Conservation (phyloP, 208 protist species). For the Leishmania braziliensis region DNA sequence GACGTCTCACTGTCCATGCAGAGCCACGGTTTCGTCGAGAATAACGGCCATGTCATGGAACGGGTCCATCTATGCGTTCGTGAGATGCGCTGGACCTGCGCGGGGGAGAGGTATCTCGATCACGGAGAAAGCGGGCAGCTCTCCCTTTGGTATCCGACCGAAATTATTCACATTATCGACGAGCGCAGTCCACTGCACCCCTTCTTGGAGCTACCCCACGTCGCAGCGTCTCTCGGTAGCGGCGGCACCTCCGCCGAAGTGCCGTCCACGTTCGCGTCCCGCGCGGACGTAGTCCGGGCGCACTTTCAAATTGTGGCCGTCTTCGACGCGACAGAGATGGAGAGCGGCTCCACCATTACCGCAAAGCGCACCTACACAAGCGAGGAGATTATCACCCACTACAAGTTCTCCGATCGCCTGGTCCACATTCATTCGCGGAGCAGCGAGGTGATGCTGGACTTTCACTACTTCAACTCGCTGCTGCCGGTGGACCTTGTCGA, state of each 20-base stretch:
- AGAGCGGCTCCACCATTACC: constrained; percentile 66
- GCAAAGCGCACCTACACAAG: constrained; percentile 77
- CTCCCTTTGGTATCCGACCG: constrained; percentile 77
- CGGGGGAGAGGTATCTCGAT: constrained; percentile 61
- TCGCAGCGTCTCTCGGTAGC: constrained; percentile 28
- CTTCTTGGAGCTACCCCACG: constrained; percentile 50
- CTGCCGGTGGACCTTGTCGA: constrained; percentile 52
- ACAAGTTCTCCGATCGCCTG: constrained; percentile 80
- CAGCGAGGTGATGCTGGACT: constrained; percentile 70
- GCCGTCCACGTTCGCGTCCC: background rate
- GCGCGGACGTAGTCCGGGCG: background rate
- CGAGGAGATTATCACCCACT: constrained; percentile 71
- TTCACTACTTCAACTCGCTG: constrained; percentile 87
- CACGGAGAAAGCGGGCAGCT: constrained; percentile 50
- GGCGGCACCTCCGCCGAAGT: constrained; percentile 14
- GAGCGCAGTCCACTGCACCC: constrained; percentile 73
- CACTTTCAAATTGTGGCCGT: constrained; percentile 82
- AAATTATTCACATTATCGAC: constrained; percentile 76
- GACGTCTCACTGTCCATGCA: background rate
- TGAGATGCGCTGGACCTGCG: constrained; percentile 79
- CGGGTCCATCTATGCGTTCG: constrained; percentile 63
- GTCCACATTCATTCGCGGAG: constrained; percentile 59
- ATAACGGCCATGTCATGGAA: constrained; percentile 24
- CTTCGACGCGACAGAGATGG: constrained; percentile 83
- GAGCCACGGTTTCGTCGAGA: background rate